Percentiles rank a stretch among this genome's conserved stretches.
Conservation (phyloP, 78 protist genomes). For the Speleostelium caveatum region DNA sequence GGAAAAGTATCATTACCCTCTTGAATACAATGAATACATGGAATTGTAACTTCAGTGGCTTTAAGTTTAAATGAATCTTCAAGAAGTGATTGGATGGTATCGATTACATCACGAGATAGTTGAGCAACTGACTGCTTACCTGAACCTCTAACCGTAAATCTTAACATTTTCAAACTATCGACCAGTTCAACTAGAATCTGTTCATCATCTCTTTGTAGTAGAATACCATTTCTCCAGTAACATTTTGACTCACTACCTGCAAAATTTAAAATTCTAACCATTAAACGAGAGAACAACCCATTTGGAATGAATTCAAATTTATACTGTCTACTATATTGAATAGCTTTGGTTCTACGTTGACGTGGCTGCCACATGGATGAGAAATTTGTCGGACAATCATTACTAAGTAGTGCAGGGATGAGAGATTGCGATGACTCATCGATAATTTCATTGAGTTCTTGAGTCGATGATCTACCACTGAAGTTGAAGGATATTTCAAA, state of each 20-base stretch:
- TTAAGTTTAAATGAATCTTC: slow-evolving; percentile 11
- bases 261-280: slow-evolving; percentile 27
- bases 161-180: background rate
- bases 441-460: background rate
- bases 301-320: slow-evolving; percentile 41
- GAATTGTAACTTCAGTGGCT: slow-evolving; percentile 22
- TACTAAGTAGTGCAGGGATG: slow-evolving; percentile 6
- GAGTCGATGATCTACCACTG: background rate
- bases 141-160: slow-evolving; percentile 13
- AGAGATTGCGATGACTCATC: slow-evolving; percentile 5
- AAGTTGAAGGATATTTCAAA: slow-evolving; percentile 46
- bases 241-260: background rate
- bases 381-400: slow-evolving; percentile 16
- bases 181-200: background rate
- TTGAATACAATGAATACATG: slow-evolving; percentile 48
- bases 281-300: slow-evolving; percentile 56
- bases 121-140: slow-evolving; percentile 5
- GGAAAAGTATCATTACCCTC: slow-evolving; percentile 6
- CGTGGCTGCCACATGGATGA: background rate
- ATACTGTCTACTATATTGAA: slow-evolving; percentile 31
- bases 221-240: slow-evolving; percentile 63
- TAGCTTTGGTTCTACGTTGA: background rate
- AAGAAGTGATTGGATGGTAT: slow-evolving; percentile 19
- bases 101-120: slow-evolving; percentile 21
- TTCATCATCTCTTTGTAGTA: slow-evolving; percentile 2